phyloP scores from a whole-genome alignment of 495 filamentous ascomycete species.

The Geopyxis carbonaria region DNA sequence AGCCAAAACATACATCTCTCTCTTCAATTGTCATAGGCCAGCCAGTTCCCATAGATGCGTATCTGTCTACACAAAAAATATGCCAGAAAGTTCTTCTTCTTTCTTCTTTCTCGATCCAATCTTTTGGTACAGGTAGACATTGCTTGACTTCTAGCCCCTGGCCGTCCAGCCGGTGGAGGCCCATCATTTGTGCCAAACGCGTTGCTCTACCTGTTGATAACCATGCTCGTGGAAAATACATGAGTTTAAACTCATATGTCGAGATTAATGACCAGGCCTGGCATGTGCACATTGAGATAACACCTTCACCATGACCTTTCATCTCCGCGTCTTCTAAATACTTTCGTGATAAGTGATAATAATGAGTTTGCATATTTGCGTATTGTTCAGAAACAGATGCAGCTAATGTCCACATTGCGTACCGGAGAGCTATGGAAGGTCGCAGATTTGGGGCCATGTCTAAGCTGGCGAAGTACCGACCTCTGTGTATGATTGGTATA shows the following conservation, averaged over 20 bases:
- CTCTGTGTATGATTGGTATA: slow-evolving; percentile 73
- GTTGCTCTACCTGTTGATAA: slow-evolving; percentile 67
- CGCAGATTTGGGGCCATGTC: slow-evolving; percentile 68
- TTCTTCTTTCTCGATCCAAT: slow-evolving; percentile 91
- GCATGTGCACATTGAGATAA: slow-evolving; percentile 62
- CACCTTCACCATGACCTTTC: slow-evolving; percentile 77
- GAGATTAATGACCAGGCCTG: slow-evolving; percentile 70
- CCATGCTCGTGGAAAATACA: slow-evolving; percentile 96
- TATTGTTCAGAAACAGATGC: slow-evolving; percentile 72
- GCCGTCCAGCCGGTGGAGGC: slow-evolving; percentile 77
- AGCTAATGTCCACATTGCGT: slow-evolving; percentile 85
- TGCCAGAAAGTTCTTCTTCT: slow-evolving; percentile 87
- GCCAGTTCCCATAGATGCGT: slow-evolving; percentile 90
- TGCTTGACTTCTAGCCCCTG: slow-evolving; percentile 82
- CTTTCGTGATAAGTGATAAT: slow-evolving; percentile 75
- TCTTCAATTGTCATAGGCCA: slow-evolving; percentile 95
- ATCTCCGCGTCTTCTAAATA: slow-evolving; percentile 82
- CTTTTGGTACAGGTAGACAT: slow-evolving; percentile 62
- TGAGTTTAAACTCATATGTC: slow-evolving; percentile 86
- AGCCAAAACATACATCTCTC: slow-evolving; percentile 44
- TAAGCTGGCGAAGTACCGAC: slow-evolving; percentile 68
- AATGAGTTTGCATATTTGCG: slow-evolving; percentile 54
- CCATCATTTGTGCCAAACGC: slow-evolving; percentile 76
- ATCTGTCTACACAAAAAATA: slow-evolving; percentile 75
- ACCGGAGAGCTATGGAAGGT: slow-evolving; percentile 75